Evolutionary conservation across 352 stramenopile species (phyloP).

Genomic region (Globisporangium orthogonon): DNA sequence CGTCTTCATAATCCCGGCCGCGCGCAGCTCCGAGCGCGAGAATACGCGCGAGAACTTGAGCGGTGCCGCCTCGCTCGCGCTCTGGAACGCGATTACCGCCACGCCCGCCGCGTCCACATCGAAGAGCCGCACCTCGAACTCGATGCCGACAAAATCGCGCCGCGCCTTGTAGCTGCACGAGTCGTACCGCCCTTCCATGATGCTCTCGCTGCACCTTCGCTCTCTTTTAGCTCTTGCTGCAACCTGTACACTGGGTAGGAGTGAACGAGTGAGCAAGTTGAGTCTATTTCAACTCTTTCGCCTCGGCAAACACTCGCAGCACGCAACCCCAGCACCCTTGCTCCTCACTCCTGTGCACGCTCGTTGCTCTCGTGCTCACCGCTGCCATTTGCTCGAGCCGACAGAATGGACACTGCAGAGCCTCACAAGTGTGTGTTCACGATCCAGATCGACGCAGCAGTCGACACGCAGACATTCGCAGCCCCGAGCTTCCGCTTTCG

Average conservation of each 20-base stretch:
- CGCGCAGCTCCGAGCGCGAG: slow-evolving; percentile 34
- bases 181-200: slow-evolving; percentile 23
- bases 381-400: not conserved
- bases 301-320: too few relatives aligned
- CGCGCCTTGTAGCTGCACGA: slow-evolving; percentile 57
- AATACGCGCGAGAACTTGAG: slow-evolving; percentile 71
- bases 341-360: too few relatives aligned
- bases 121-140: slow-evolving; percentile 68
- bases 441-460: slow-evolving; percentile 45
- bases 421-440: slow-evolving; percentile 51
- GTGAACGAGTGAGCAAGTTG: too few relatives aligned
- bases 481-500: slow-evolving; percentile 58
- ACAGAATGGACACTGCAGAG: slow-evolving; percentile 7
- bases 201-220: too few relatives aligned
- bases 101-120: slow-evolving; percentile 66
- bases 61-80: slow-evolving; percentile 18
- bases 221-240: too few relatives aligned
- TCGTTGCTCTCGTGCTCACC: not conserved
- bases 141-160: slow-evolving; percentile 47
- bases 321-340: too few relatives aligned
- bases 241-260: not conserved
- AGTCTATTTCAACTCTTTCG: too few relatives aligned
- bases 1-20: slow-evolving; percentile 41
- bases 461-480: slow-evolving; percentile 33
- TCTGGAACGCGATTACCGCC: slow-evolving; percentile 45